Evolutionary conservation across 768 basidiomycete genomes (phyloP).

Genomic region (Leucogyrophana mollusca): DNA sequence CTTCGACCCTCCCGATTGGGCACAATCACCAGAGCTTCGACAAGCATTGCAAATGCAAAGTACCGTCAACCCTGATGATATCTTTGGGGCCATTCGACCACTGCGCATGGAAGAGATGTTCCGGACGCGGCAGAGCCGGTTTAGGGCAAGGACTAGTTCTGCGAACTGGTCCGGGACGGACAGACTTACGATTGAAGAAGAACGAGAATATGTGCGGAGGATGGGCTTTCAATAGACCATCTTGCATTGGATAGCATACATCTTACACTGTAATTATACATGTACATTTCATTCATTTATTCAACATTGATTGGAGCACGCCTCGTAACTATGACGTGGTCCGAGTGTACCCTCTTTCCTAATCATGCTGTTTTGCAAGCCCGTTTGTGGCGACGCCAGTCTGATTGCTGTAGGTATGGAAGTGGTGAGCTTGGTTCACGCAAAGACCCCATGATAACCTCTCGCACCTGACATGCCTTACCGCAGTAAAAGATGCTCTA

Average conservation of each 20-base stretch:
- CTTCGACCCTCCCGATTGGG: slow-evolving; percentile 84
- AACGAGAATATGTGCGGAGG: slow-evolving; percentile 80
- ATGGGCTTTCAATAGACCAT: slow-evolving; percentile 73
- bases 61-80: slow-evolving; percentile 84
- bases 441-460: no score
- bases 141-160: slow-evolving; percentile 87
- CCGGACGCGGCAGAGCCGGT: slow-evolving; percentile 70
- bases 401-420: no score
- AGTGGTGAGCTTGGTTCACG: no score
- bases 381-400: slow-evolving; percentile 32
- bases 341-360: no score
- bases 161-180: slow-evolving; percentile 98
- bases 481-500: slow-evolving; percentile 27
- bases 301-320: no score
- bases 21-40: slow-evolving; percentile 84
- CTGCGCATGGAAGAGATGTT: slow-evolving; percentile 95
- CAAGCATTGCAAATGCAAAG: slow-evolving; percentile 80
- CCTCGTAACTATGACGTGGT: no score
- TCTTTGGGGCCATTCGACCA: slow-evolving; percentile 88
- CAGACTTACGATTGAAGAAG: slow-evolving; percentile 78
- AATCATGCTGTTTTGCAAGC: slow-evolving; percentile 19
- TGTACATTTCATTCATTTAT: not conserved
- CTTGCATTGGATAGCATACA: not conserved
- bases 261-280: slow-evolving; percentile 19
- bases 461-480: slow-evolving; percentile 21